Evolutionary conservation across 1,139 yeast species (phyloP), one percentile per base, ranked within the genome.

Genomic region (Zygosaccharomyces pseudobailii): DNA sequence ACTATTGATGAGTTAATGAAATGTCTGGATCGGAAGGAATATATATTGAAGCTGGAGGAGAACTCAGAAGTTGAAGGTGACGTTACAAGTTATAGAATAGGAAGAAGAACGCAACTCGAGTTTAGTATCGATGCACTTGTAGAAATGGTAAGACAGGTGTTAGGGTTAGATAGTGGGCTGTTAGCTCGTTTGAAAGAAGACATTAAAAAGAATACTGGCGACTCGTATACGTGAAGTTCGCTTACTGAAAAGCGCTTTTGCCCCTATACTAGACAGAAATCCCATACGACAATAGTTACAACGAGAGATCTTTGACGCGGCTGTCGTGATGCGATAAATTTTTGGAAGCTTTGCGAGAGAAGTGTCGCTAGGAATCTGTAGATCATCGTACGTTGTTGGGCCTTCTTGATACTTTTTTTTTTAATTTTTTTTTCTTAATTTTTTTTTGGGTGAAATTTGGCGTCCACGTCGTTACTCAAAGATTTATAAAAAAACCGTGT

Each of bases 71-170:
- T 52, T 1, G 58, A 52, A 21, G 58, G 57, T 19, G 59, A 54
- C 3, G 47, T 53, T 8, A 48, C 53, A 1, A 44, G 53, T 7
- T 63, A 61, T 49, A 45, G 59, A 21, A 45, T 62, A 3, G 68
- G 66, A 2, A 54, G 62, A 49, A 46, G 65, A 34, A 56, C 66
- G 3, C 58, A 52, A 35, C 49, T 48, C 4, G 68, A 62, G 36
- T 61, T 63, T 41, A 56, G 52, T 6, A 37, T 56, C 23, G 54
- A 54, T 8, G 46, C 65, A 1, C 48, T 63, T 10, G 48, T 54
- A 5, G 40, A 21, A 8, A 39, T 62, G 46, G 55, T 62, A 22
- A 49, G 51, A 24, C 49, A 55, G 20, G 45, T 60, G 3, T 53
- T 62, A 53, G 56, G 53, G 3, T 36, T 61, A 4, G 51, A 52